Evolutionary conservation across 768 basidiomycete species (phyloP), one percentile per base, ranked within the genome.

Genomic region (Daedaleopsis sinensis): DNA sequence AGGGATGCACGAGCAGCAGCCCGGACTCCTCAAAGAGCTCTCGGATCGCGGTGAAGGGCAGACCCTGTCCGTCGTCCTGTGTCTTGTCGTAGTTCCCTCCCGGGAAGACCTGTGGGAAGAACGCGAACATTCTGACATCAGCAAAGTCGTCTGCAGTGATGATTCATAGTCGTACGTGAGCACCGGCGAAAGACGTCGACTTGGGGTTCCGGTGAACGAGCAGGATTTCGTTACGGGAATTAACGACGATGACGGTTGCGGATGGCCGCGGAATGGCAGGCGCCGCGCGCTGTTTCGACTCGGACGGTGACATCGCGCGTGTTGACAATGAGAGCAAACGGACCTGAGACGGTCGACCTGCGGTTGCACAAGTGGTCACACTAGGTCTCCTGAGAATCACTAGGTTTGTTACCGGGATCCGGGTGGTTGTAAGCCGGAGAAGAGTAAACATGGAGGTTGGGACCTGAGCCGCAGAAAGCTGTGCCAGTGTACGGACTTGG

Each of bases 11-110:
- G 15, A 91, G 71, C 15, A 91, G 71, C 32, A 91, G 71, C 1
- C 89, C 90, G 3, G 88, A 81, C 69, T 92, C 90, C 68, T 92
- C 90, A 59, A 92, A 91, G 0, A 89, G 87, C 73, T 92, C 89
- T 18, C 90, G 80, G 47, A 91, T 85, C 4, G 88, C 90, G 15
- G 88, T 90, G 59, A 86, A 78, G 36, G 72, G 71, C 19, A 88
- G 69, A 1, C 62, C 62, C 2, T 57, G 42, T 11, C 83, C 83
- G 7, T 69, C 68, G 65, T 90, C 89, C 64, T 90, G 87, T 57
- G 76, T 73, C 51, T 77, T 63, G 75, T 90, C 89, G 44, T 77
- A 79, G 70, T 89, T 89, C 18, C 90, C 90, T 15, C 90, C 90
- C 8, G 90, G 90, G 67, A 91, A 92, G 32, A 90, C 90, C 90